Evolutionary conservation across 169 alveolate species (phyloP).

Genomic region (Besnoitia besnoiti): DNA sequence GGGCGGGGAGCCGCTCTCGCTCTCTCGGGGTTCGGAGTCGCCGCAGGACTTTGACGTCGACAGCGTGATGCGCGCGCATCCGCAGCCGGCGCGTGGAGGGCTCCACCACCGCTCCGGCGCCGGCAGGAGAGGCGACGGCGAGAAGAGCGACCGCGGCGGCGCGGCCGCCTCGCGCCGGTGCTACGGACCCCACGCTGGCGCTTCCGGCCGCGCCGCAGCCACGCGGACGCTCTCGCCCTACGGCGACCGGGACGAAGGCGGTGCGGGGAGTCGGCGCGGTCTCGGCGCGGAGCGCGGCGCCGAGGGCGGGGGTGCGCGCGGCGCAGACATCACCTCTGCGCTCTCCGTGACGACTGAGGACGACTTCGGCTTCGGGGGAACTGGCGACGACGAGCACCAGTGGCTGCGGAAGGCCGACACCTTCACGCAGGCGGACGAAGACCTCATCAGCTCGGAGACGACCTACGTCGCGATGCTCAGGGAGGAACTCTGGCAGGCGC

Average conservation of each 20-base stretch:
- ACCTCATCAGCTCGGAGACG: slow-evolving; percentile 46
- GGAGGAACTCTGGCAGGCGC: slow-evolving; percentile 67
- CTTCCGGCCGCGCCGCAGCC: background rate
- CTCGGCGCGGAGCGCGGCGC: background rate
- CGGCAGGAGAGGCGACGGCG: background rate
- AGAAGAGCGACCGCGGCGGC: background rate
- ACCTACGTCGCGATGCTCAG: slow-evolving; percentile 63
- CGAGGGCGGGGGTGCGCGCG: background rate
- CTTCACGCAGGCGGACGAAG: slow-evolving; percentile 4
- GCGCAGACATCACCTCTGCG: background rate
- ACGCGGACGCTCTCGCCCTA: background rate
- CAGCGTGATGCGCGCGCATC: background rate
- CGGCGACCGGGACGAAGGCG: background rate
- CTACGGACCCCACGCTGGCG: background rate
- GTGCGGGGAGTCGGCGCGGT: background rate
- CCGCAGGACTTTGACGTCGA: slow-evolving; percentile 34
- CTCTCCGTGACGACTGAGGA: background rate
- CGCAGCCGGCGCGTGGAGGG: background rate
- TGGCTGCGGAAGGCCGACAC: slow-evolving; percentile 31
- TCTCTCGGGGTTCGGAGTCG: background rate
- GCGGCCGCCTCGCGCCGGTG: background rate
- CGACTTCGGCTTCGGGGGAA: background rate
- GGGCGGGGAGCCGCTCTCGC: background rate
- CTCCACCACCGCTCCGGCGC: background rate
- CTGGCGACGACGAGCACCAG: background rate